Evolutionary conservation across 2,329 filamentous ascomycete genomes (phyloP).

Genomic region (Penicillium sp.): DNA sequence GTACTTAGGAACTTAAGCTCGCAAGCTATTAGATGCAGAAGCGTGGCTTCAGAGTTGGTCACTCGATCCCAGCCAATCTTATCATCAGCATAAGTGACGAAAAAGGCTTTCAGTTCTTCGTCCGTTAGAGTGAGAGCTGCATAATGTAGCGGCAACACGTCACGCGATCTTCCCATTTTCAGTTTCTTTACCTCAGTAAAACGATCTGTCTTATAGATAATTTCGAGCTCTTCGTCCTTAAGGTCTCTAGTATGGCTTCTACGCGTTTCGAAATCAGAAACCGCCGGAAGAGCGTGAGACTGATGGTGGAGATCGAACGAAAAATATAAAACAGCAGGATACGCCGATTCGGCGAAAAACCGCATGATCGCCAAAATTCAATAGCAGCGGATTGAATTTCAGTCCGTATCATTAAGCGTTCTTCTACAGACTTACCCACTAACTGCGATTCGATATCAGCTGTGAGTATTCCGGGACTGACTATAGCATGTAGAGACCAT

Average conservation of each 20-base stretch:
- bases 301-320: not conserved
- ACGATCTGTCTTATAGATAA: not conserved
- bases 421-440: too few species aligned
- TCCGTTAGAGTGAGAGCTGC: not conserved
- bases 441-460: not conserved
- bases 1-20: conserved; percentile 22
- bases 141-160: not conserved
- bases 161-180: not conserved
- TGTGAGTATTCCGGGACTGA: not conserved
- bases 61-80: conserved; percentile 4
- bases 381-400: too few species aligned
- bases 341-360: not conserved
- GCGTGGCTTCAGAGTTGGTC: conserved; percentile 21
- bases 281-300: not conserved
- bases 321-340: not conserved
- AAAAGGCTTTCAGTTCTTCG: not conserved
- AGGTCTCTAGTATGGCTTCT: not conserved
- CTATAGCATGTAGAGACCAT: not conserved
- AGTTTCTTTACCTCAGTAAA: not conserved
- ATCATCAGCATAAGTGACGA: not conserved
- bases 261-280: not conserved
- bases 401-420: too few species aligned
- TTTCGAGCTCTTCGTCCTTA: not conserved
- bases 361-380: not conserved
- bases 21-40: conserved; percentile 29